Evolutionary conservation across 768 basidiomycete species (phyloP), one percentile per base, ranked within the genome.

Genomic region (Butyriboletus loyo): DNA sequence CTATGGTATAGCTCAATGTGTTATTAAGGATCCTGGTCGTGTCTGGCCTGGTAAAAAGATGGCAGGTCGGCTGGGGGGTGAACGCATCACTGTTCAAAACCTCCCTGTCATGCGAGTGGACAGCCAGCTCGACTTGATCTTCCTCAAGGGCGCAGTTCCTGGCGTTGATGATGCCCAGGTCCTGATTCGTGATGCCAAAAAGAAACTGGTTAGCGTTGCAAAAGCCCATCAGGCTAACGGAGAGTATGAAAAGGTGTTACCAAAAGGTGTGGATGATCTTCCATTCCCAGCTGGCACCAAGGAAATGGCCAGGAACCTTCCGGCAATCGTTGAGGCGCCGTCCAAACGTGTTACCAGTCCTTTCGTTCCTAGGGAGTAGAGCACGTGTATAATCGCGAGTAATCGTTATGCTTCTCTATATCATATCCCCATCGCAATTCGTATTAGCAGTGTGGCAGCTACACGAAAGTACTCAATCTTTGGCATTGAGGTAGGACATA

Each of bases 21-120:
- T 54, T 38, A 10, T 47, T 15, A 55, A 98, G 94, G 94, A 97
- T 63, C 96, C 97, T 24, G 97, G 97, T 42, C 85, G 97, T 63
- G 79, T 98, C 6, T 93, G 90, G 74, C 97, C 97, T 4, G 97
- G 97, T 34, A 97, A 94, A 75, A 98, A 98, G 77, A 98, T 97
- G 96, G 85, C 96, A 10, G 97, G 97, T 31, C 86, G 86, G 22
- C 85, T 98, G 77, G 97, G 97, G 45, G 87, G 85, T 50, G 78
- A 83, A 56, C 85, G 86, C 36, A 80, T 81, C 9, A 98, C 96
- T 8, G 78, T 80, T 14, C 93, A 96, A 64, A 98, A 98, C 66
- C 83, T 98, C 24, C 71, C 86, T 1, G 92, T 98, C 38, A 80
- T 94, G 50, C 88, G 93, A 21, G 80, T 99, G 53, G 97, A 99